A percentile compares a stretch with the other conserved stretches of the same genome.
phyloP scores from a whole-genome alignment of 352 stramenopile genomes.

The Phytophthora pisi region DNA sequence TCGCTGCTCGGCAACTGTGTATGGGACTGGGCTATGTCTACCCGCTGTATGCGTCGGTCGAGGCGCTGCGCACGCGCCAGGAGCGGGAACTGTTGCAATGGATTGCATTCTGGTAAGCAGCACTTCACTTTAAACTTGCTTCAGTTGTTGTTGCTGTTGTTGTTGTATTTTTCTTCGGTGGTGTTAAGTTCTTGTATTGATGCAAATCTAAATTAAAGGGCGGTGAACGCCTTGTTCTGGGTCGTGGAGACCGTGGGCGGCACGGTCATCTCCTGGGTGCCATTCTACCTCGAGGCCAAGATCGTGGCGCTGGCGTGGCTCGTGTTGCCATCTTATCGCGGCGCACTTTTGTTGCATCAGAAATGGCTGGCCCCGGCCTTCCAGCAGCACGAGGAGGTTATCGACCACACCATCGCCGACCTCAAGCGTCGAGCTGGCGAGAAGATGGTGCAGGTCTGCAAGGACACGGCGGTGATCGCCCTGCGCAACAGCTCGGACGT shows the following conservation, averaged over 20 bases:
- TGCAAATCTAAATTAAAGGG: slow-evolving; percentile 25
- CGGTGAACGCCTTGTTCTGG: slow-evolving; percentile 66
- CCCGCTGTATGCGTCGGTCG: slow-evolving; percentile 65
- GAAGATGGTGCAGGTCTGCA: slow-evolving; percentile 69
- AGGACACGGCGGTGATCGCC: slow-evolving; percentile 65
- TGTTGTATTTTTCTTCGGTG: not conserved
- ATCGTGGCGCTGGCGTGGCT: slow-evolving; percentile 74
- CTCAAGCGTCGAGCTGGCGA: slow-evolving; percentile 69
- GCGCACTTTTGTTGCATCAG: slow-evolving; percentile 58
- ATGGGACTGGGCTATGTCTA: slow-evolving; percentile 67
- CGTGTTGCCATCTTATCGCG: slow-evolving; percentile 60
- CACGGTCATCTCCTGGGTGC: slow-evolving; percentile 60
- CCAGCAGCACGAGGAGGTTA: slow-evolving; percentile 65
- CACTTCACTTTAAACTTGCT: not conserved
- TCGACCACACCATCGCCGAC: slow-evolving; percentile 60
- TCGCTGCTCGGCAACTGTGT: slow-evolving; percentile 52
- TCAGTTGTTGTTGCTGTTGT: not conserved
- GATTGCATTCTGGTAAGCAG: slow-evolving; percentile 64
- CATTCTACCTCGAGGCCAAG: slow-evolving; percentile 81
- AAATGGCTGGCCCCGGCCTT: slow-evolving; percentile 71
- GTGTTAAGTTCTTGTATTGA: slow-evolving; percentile 5
- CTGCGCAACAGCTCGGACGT: slow-evolving; percentile 64
- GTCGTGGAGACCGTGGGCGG: slow-evolving; percentile 66
- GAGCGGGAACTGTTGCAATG: slow-evolving; percentile 66
- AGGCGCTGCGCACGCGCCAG: slow-evolving; percentile 43